Evolutionary conservation across 306 rosid genomes (phyloP), one percentile per base, ranked within the genome.

Genomic region (Quercus glauca): DNA sequence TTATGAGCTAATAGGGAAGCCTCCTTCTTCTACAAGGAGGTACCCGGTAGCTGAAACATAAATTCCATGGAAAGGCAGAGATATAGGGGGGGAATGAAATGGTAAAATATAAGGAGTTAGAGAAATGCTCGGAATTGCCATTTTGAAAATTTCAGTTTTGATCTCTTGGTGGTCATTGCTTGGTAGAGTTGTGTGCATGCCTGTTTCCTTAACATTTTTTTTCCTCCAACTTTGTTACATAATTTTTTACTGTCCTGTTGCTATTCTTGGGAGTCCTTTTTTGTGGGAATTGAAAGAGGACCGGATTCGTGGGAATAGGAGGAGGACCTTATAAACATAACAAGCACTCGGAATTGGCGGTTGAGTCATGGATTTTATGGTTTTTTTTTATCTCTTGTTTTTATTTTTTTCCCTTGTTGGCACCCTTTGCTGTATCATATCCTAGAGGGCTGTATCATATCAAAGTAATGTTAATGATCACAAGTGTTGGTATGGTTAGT

Each of bases 21-120:
- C 85, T 57, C 87, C 85, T 78, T 67, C 81, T 71, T 64, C 13
- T 11, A 33, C 23, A 71, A 70, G 79, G 79, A 79, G 75, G 78
- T 43, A 70, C 65, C 86, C 79, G 23, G 71, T 64, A 83, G 80
- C 83, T 68, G 56, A 18, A 31, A 67, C 9, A 29, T 17, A 20
- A 57, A 33, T 55, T 45, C 23, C 23, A 67, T 69, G 26, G 37
- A 35, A 13, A 21, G 21, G 4, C 23, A 29, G 0, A 43, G 73
- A 71, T 45, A 80, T 41, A 75, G 55, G 45, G 1, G 49, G 59
- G 19, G 45, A 25, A 18, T 43, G 58, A 23, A 2, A 12, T 2
- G 18, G 21, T 14, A 12, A 59, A 12, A 37, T 41, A 21, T 28
- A 43, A 70, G 77, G 80, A 52, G 71, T 1, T 0, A 8, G 83